Percentiles rank a stretch among this genome's conserved stretches.
phyloP scores from a whole-genome alignment of 129 eudicot species.

The Deinandra increscens region DNA sequence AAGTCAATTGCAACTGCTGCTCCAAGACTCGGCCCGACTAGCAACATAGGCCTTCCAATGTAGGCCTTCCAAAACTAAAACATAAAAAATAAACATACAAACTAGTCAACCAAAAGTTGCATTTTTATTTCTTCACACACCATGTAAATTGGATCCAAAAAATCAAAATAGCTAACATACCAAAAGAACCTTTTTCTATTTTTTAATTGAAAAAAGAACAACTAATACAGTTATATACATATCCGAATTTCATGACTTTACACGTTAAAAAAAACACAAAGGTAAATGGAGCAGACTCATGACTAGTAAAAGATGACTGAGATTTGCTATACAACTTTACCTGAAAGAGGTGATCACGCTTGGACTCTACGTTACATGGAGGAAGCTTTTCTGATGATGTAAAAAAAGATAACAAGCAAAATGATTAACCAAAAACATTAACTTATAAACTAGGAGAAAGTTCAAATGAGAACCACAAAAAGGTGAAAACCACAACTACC shows the following conservation, averaged over 20 bases:
- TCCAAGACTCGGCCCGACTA: conserved; percentile 99
- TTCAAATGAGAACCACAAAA: not conserved
- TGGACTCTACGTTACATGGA: conserved; percentile 69
- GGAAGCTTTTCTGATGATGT: conserved; percentile 60
- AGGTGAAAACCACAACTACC: not conserved
- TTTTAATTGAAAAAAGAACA: not conserved
- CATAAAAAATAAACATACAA: not conserved
- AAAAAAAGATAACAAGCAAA: conserved; percentile 9
- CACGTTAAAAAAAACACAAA: not conserved
- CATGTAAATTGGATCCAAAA: no score
- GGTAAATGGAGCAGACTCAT: not conserved
- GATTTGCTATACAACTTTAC: conserved; percentile 32
- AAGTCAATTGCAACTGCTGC: conserved; percentile 95
- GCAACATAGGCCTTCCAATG: conserved; percentile 75
- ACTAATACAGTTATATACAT: not conserved
- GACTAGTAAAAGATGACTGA: conserved; percentile 13
- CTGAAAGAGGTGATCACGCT: conserved; percentile 95
- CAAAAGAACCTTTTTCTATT: not conserved
- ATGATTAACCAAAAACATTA: not conserved
- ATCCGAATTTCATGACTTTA: conserved; percentile 2
- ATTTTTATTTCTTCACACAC: no score
- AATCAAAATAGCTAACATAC: no score
- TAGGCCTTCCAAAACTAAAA: conserved; percentile 80
- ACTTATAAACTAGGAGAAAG: not conserved
- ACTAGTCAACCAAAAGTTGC: no score